Base-by-base conservation (phyloP, 2,329 filamentous ascomycete genomes). In the Pseudogymnoascus sp. region DNA sequence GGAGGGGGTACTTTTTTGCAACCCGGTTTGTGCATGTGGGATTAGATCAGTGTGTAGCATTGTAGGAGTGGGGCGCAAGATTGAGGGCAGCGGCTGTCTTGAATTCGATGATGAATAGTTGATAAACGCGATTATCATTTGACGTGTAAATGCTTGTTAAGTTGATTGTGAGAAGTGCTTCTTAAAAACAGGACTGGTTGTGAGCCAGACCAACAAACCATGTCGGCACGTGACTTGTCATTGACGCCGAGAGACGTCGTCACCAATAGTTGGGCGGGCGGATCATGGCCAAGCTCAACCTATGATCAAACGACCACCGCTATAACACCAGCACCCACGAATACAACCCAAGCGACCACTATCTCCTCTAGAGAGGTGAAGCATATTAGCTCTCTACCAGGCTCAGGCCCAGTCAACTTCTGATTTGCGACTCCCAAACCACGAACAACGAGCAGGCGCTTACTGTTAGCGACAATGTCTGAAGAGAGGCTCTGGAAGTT, bases 401-500 rank as follows among this genome's bases (percentile, higher is more conserved):
- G 25, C 28, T 18, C 50, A 18, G 25, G 50, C 50, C n/a, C 4
- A 33, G n/a, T 33, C n/a, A n/a, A 56, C 28, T 6, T 31, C 1
- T 33, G n/a, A 33, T 18, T 3, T 33, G 50, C 50, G 50, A 56
- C n/a, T 33, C 28, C n/a, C 50, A 33, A 33, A 56, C 50, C 25
- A 56, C 50, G n/a, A 56, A 33, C 50, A 33, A 33, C 50, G 28
- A 56, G 25, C 50, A 56, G 50, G 50, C 25, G 50, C 50, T 56
- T 56, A 56, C 50, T 56, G 28, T 18, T 56, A 11, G 50, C 25
- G 50, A 33, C 50, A 28, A 86, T 86, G 83, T 82, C 84, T 66
- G 84, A 87, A 68, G 84, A 87, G 65, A 82, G 84, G 63, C 83
- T 88, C 69, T 88, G 82, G 81, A 87, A 86, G 77, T 88, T 88